A percentile compares a stretch with the other conserved stretches of the same genome.
Evolutionary conservation across 768 basidiomycete species (phyloP).

Genomic region (Mycena sanguinolenta): DNA sequence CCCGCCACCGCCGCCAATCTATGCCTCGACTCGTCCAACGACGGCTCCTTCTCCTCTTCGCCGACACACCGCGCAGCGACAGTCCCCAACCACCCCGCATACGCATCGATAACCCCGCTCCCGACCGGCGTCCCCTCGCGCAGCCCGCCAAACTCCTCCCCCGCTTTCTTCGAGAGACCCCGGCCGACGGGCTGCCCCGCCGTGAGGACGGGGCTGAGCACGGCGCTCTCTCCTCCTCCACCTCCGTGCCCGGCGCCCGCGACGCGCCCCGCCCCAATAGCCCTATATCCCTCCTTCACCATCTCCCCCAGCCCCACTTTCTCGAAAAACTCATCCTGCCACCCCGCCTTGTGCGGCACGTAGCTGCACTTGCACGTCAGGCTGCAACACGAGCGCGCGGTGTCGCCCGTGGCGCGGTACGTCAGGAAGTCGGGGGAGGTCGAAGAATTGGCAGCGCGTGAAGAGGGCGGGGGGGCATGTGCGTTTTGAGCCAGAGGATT

Average conservation of each 20-base stretch:
- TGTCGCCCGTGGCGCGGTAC: slow-evolving; percentile 85
- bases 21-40: slow-evolving; percentile 81
- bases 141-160: slow-evolving; percentile 90
- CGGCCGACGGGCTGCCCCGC: slow-evolving; percentile 89
- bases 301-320: slow-evolving; percentile 85
- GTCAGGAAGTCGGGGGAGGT: slow-evolving; percentile 97
- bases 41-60: slow-evolving; percentile 65
- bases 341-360: slow-evolving; percentile 86
- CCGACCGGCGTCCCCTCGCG: slow-evolving; percentile 91
- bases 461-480: slow-evolving; percentile 84
- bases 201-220: too few species aligned
- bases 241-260: too few species aligned
- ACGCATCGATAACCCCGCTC: slow-evolving; percentile 97
- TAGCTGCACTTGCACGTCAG: slow-evolving; percentile 97
- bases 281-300: slow-evolving; percentile 75
- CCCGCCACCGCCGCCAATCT: slow-evolving; percentile 95
- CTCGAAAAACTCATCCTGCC: slow-evolving; percentile 90
- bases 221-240: slow-evolving; percentile 67
- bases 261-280: slow-evolving; percentile 70
- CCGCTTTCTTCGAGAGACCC: slow-evolving; percentile 84
- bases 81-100: slow-evolving; percentile 96
- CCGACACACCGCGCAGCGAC: slow-evolving; percentile 82
- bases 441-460: slow-evolving; percentile 84
- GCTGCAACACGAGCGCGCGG: slow-evolving; percentile 89
- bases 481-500: slow-evolving; percentile 94